Evolutionary conservation across 2,329 filamentous ascomycete species (phyloP), one percentile per base, ranked within the genome.

Genomic region (Aureobasidium pullulans): DNA sequence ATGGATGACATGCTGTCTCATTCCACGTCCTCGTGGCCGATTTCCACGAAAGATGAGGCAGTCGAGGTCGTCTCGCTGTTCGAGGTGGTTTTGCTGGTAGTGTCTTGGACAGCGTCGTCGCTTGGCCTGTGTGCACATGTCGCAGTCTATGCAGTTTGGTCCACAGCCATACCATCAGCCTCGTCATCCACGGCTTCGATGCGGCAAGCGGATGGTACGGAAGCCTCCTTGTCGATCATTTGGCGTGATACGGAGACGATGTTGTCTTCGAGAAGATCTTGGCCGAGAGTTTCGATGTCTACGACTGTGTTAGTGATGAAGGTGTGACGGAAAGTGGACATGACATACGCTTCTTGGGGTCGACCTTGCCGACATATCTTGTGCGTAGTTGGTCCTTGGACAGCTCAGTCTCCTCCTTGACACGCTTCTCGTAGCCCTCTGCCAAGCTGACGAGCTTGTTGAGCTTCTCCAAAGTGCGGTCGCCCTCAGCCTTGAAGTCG

Each of bases 201-300:
- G 9, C 54, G 54, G n/a, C 54, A 57, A 10, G 54, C 54, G 39
- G 54, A 57, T 19, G 93, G 90, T 75, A 96, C 89, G 5, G 91
- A 94, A 3, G 94, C 94, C 75, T 99, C 94, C 79, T 97, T 97
- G 79, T 97, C 94, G 69, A 99, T 97, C 93, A 99, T 96, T 75
- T 97, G 94, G 73, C 93, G 83, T 65, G 91, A 95, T n/a, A 99
- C 92, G 3, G 91, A 90, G 11, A 99, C 94, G 65, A 99, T 99
- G 76, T 99, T 99, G 82, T 99, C 94, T 77, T 99, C 95, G 69
- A 99, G 97, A 65, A 97, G 83, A 73, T 95, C 87, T 76, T 96
- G 92, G 59, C 94, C 94, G 48, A 99, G 90, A 67, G 96, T 91
- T 75, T 96, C 92, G 71, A 99, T 83, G 74, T 99, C 81, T 84